Base-by-base conservation (phyloP, 75 land plant genomes). In the Picea glauca region DNA sequence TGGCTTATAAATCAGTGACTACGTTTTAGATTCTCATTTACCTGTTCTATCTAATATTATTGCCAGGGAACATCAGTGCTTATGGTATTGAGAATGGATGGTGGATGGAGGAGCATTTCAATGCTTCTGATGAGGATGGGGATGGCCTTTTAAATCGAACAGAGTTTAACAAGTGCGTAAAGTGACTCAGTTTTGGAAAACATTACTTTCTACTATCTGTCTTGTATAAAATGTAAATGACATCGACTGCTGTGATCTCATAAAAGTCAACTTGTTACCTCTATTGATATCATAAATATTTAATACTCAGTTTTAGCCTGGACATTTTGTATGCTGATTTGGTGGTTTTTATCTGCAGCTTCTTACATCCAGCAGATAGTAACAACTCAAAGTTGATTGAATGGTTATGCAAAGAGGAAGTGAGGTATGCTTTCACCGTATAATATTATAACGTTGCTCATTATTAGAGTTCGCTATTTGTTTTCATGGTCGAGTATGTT, bases 61-160 rank as follows among this genome's bases (percentile, higher is more conserved):
- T 75, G 58, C 15, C 77, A 75, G 58, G 8, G n/a, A 58, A 75
- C 18, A 75, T 14, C 2, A 58, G 66, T 80, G 81, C 90, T 13
- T 60, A 84, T 87, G 87, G 83, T 15, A 80, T 86, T 84, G 90
- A 87, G 33, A 81, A 89, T 84, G 98, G 96, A 59, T 91, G 93
- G 93, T 96, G 97, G 97, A 94, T 82, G 76, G 89, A 89, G 73
- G 94, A 90, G 77, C 99, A 96, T 76, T 96, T 96, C 78, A 93
- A 92, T 84, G 88, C 92, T 60, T 91, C 95, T 60, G 99, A 96
- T 87, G 88, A 80, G n/a, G 88, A 96, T 88, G 91, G 91, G 33
- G 90, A 96, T 92, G 99, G 93, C 31, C 81, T 82, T 72, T 78
- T 96, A 58, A 94, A 94, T 86, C 58, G 82, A 32, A 94, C 90